These are phyloP conservation scores for Candida sojae DNA, from an alignment of 1,139 yeast genomes.

Conservation along the genomic window DNA sequence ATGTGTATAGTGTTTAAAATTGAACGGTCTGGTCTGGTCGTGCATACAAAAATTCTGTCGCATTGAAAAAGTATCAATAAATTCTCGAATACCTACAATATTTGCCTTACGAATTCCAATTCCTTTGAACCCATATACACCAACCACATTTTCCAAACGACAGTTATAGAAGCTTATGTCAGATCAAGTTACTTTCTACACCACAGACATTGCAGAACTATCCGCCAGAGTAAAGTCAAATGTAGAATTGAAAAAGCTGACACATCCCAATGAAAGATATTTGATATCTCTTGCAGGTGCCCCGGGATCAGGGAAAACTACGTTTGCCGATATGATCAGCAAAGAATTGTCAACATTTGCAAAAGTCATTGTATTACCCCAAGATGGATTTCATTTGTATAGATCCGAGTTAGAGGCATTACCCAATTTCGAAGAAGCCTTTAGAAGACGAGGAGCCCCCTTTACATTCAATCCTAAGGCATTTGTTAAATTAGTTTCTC, in stretches of 20 bases:
- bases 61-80: too few species aligned
- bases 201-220: conserved; percentile 12
- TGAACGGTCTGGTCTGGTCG: too few species aligned
- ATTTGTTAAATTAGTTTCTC: conserved; percentile 27
- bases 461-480: conserved; percentile 70
- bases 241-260: background rate
- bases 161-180: background rate
- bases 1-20: too few species aligned
- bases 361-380: conserved; percentile 37
- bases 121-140: too few species aligned
- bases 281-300: conserved; percentile 67
- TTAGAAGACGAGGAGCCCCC: conserved; percentile 78
- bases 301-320: conserved; percentile 85
- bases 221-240: conserved; percentile 11
- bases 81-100: too few species aligned
- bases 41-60: too few species aligned
- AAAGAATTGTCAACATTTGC: conserved; percentile 18
- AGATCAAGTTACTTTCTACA: conserved; percentile 3
- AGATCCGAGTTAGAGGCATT: conserved; percentile 53
- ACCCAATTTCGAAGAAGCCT: conserved; percentile 57
- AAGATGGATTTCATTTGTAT: conserved; percentile 86
- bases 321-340: conserved; percentile 47
- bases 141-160: too few species aligned
- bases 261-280: conserved; percentile 27
- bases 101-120: too few species aligned